A percentile compares a stretch with the other conserved stretches of the same genome.
Conservation (phyloP, 176 grass and related monocot species). For the Cymbopogon citratus region DNA sequence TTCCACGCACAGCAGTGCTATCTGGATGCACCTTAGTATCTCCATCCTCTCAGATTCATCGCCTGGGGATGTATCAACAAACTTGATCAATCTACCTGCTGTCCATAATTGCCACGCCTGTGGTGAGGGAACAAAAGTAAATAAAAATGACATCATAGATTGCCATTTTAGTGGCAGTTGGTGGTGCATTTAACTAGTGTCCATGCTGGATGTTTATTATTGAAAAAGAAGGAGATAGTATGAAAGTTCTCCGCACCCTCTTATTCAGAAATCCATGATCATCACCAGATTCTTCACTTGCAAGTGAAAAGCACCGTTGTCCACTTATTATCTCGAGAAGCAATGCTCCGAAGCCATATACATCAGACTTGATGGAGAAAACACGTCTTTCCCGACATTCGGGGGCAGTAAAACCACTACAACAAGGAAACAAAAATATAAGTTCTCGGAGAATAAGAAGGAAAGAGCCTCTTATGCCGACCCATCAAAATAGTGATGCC, state of each 20-base stretch:
- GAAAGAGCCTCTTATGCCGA: not conserved
- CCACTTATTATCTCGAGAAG: slow-evolving; percentile 31
- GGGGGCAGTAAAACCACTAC: slow-evolving; percentile 38
- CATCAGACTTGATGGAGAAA: slow-evolving; percentile 37
- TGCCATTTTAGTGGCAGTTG: not conserved
- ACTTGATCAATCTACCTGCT: slow-evolving; percentile 1
- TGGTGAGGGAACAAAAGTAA: not conserved
- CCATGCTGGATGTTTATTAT: not conserved
- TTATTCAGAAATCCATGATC: slow-evolving; percentile 27
- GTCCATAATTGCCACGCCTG: slow-evolving; percentile 18
- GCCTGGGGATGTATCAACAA: not conserved
- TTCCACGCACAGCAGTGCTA: slow-evolving; percentile 25
- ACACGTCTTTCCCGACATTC: slow-evolving; percentile 9
- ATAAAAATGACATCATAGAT: not conserved
- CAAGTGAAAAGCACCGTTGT: slow-evolving; percentile 7
- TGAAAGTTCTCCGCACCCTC: not conserved
- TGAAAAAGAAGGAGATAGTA: not conserved
- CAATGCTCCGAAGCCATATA: slow-evolving; percentile 35
- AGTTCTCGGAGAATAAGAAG: not conserved
- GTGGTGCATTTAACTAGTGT: too few species aligned
- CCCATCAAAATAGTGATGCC: too few species aligned
- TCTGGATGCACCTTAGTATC: slow-evolving; percentile 24
- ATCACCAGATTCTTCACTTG: slow-evolving; percentile 11
- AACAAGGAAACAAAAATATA: slow-evolving; percentile 5
- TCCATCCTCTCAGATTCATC: not conserved